Evolutionary conservation across 371 early-diverging fungal genomes (phyloP).

Genomic region (Syncephalastrum sp.): DNA sequence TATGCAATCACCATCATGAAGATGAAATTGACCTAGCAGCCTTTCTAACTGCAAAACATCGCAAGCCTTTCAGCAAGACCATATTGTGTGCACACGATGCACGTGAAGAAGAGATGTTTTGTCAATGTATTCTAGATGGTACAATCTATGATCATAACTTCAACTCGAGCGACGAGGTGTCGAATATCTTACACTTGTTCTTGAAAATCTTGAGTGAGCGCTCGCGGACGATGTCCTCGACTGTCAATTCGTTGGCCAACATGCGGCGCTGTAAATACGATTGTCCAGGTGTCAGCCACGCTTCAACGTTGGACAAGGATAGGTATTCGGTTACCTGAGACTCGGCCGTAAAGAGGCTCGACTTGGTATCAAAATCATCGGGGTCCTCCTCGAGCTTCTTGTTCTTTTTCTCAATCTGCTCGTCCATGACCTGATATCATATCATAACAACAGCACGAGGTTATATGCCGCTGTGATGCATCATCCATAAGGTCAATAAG

Average conservation of each 20-base stretch:
- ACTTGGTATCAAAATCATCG: conserved; percentile 59
- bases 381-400: conserved; percentile 61
- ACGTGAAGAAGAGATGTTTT: no score
- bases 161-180: conserved; percentile 51
- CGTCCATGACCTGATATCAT: conserved; percentile 52
- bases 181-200: conserved; percentile 65
- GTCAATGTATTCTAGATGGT: background rate
- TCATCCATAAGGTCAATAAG: background rate
- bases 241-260: conserved; percentile 64
- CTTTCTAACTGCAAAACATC: no score
- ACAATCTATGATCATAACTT: conserved; percentile 15
- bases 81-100: no score
- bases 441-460: background rate
- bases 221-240: conserved; percentile 74
- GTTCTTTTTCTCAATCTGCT: conserved; percentile 54
- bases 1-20: no score
- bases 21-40: no score
- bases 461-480: background rate
- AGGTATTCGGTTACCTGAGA: conserved; percentile 47
- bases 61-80: no score
- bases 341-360: conserved; percentile 58
- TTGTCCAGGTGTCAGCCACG: background rate
- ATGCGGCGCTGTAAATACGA: conserved; percentile 59
- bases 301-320: background rate
- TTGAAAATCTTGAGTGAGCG: conserved; percentile 71